Percentiles rank a stretch among this genome's conserved stretches.
These are phyloP conservation scores for Epicoccum nigrum DNA, from an alignment of 2,329 filamentous ascomycete species.

Conservation along the genomic window DNA sequence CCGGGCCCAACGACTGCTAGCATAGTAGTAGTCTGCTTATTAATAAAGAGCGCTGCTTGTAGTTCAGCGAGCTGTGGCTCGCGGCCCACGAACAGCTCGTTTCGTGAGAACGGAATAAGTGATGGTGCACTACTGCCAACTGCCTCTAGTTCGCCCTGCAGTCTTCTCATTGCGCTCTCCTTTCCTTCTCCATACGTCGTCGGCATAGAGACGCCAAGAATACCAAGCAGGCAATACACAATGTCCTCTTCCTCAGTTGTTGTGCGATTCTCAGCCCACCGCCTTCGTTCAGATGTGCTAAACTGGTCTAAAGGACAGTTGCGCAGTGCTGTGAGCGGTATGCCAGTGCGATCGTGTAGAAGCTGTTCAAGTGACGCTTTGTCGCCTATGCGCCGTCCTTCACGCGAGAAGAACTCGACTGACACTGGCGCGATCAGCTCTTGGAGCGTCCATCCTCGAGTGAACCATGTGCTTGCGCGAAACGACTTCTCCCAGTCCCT, in stretches of 20 bases:
- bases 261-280: not conserved
- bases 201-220: constrained; percentile 23
- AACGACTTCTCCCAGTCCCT: not conserved
- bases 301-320: not conserved
- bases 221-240: not conserved
- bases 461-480: not conserved
- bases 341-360: not conserved
- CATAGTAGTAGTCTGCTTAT: constrained; percentile 19
- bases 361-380: not conserved
- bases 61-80: constrained; percentile 32
- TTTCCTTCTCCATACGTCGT: constrained; percentile 27
- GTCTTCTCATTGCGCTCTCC: constrained; percentile 20
- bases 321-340: not conserved
- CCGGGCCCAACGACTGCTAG: constrained; percentile 27
- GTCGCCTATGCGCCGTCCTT: not conserved
- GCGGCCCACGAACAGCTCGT: constrained; percentile 33
- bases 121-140: constrained; percentile 18
- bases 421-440: no score
- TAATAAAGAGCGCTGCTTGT: constrained; percentile 31
- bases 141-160: constrained; percentile 22
- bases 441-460: no score
- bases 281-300: not conserved
- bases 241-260: not conserved
- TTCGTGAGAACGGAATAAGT: constrained; percentile 37
- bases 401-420: not conserved